Evolutionary conservation across 129 eudicot genomes (phyloP).

Genomic region (Erigeron canadensis): DNA sequence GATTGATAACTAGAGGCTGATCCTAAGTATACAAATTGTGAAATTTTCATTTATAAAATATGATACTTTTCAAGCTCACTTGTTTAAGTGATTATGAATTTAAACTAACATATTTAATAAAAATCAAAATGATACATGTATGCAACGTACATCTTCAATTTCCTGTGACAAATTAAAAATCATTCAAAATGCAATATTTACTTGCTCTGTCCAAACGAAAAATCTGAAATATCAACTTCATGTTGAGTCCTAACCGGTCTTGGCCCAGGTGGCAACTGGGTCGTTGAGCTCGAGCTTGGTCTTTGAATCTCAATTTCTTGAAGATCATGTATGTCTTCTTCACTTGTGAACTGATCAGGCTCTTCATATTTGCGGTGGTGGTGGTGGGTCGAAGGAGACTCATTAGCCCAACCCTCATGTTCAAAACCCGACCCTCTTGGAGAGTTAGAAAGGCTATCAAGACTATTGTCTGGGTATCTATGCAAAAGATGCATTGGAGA

Average conservation of each 20-base stretch:
- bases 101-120: conserved; percentile 17
- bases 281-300: conserved; percentile 15
- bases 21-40: too few species aligned
- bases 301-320: conserved; percentile 29
- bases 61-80: too few species aligned
- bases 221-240: conserved; percentile 33
- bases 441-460: conserved; percentile 37
- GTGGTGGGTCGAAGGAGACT: conserved; percentile 21
- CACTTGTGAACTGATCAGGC: conserved; percentile 12
- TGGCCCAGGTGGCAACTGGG: conserved; percentile 16
- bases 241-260: conserved; percentile 30
- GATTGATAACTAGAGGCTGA: too few species aligned
- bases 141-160: background rate
- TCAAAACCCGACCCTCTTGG: conserved; percentile 37
- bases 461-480: conserved; percentile 32
- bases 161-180: background rate
- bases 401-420: conserved; percentile 43
- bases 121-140: background rate
- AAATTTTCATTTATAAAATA: too few species aligned
- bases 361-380: conserved; percentile 1
- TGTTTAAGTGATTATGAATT: background rate
- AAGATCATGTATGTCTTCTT: conserved; percentile 7
- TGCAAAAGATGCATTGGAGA: conserved; percentile 57
- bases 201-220: conserved; percentile 33
- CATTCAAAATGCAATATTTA: background rate